These are phyloP conservation scores for Nemania abortiva DNA, from an alignment of 2,329 filamentous ascomycete species.

Conservation along the genomic window DNA sequence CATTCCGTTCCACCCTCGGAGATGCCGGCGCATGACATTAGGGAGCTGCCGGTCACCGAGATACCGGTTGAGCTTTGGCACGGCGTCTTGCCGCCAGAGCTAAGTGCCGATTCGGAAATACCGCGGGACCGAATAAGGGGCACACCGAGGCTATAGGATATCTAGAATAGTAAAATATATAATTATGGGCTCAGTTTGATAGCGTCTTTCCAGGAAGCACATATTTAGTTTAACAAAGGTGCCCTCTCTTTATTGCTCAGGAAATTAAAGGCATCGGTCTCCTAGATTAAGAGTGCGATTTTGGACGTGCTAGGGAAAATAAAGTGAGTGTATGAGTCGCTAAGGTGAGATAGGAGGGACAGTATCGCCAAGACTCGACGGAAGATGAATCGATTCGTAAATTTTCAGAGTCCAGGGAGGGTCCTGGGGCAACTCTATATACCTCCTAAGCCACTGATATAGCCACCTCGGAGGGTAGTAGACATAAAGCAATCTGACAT, in stretches of 20 bases:
- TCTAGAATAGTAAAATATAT: conserved; percentile 12
- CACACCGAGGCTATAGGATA: conserved; percentile 9
- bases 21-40: conserved; percentile 7
- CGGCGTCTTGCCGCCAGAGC: conserved; percentile 27
- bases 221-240: not conserved
- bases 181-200: not conserved
- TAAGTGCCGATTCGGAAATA: conserved; percentile 29
- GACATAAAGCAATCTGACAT: not conserved
- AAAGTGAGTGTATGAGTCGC: too few species aligned
- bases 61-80: conserved; percentile 29
- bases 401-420: not conserved
- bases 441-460: not conserved
- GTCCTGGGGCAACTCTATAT: not conserved
- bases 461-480: not conserved
- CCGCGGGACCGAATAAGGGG: not conserved
- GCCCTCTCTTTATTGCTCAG: too few species aligned
- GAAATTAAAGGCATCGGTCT: too few species aligned
- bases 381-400: too few species aligned
- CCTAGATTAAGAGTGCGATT: too few species aligned
- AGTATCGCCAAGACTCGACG: too few species aligned
- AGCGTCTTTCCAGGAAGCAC: not conserved
- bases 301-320: too few species aligned
- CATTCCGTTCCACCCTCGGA: not conserved
- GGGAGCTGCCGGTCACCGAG: conserved; percentile 21
- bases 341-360: too few species aligned